Conservation (phyloP, 129 eudicot genomes). For the Calendula officinalis region DNA sequence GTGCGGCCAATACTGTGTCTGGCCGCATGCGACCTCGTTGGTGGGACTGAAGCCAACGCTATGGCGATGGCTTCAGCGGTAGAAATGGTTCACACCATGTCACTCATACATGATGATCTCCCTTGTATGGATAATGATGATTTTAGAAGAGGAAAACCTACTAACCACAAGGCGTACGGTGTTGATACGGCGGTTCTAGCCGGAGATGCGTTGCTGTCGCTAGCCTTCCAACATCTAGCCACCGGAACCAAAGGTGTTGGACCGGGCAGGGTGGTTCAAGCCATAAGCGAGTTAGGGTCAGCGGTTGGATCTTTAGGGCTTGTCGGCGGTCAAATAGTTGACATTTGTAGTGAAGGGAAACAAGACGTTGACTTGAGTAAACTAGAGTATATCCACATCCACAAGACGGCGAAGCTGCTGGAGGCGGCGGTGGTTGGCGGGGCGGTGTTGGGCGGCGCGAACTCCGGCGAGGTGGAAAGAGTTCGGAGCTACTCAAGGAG, state of each 20-base stretch:
- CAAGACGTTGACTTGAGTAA: constrained; percentile 35
- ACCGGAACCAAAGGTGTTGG: constrained; percentile 22
- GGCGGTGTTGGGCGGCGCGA: constrained; percentile 62
- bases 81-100: constrained; percentile 76
- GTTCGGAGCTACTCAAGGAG: constrained; percentile 54
- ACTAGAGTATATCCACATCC: constrained; percentile 59
- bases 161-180: constrained; percentile 51
- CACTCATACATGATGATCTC: constrained; percentile 64
- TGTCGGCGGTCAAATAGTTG: constrained; percentile 62
- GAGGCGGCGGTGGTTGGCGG: constrained; percentile 72
- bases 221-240: constrained; percentile 60
- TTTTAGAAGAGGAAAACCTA: constrained; percentile 57
- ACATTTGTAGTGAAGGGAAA: constrained; percentile 46
- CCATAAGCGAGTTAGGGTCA: constrained; percentile 55
- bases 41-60: constrained; percentile 39
- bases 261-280: constrained; percentile 35
- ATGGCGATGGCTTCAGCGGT: constrained; percentile 52
- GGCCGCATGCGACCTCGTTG: constrained; percentile 59
- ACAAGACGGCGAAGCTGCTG: constrained; percentile 52
- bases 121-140: constrained; percentile 79
- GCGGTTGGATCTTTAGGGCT: constrained; percentile 58
- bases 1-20: constrained; percentile 58
- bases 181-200: constrained; percentile 61
- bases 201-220: constrained; percentile 57
- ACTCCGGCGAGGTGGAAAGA: constrained; percentile 42